Conservation (phyloP, 2,329 filamentous ascomycete species). For the Fusarium robinianum region DNA sequence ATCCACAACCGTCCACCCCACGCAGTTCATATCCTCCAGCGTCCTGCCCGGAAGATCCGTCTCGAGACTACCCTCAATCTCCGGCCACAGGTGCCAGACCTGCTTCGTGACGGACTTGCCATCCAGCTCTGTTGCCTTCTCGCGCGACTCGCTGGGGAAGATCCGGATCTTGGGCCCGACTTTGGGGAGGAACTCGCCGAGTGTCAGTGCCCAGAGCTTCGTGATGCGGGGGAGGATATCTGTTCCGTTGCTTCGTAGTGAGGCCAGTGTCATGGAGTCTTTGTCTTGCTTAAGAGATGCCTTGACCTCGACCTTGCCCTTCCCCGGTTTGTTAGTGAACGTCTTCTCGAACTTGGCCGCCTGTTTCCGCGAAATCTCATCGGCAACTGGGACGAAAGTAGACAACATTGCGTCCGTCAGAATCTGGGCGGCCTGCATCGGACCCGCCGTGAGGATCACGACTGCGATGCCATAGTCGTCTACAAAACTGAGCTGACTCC, state of each 20-base stretch:
- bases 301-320: slow-evolving; percentile 6
- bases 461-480: slow-evolving; percentile 44
- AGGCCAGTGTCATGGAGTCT: slow-evolving; percentile 32
- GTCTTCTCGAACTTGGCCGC: slow-evolving; percentile 27
- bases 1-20: slow-evolving; percentile 41
- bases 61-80: slow-evolving; percentile 6
- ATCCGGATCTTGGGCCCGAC: slow-evolving; percentile 28
- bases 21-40: slow-evolving; percentile 33
- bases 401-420: slow-evolving; percentile 38
- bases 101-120: slow-evolving; percentile 23
- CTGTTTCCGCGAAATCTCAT: slow-evolving; percentile 36
- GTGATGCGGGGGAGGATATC: slow-evolving; percentile 27
- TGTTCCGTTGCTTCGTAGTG: slow-evolving; percentile 28
- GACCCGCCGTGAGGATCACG: slow-evolving; percentile 40
- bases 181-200: slow-evolving; percentile 32
- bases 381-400: slow-evolving; percentile 36
- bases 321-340: slow-evolving; percentile 4
- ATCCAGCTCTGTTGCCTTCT: slow-evolving; percentile 11
- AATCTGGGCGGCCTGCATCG: slow-evolving; percentile 34
- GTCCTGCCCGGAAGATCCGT: slow-evolving; percentile 38
- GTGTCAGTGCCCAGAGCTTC: slow-evolving; percentile 29
- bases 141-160: slow-evolving; percentile 33
- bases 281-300: slow-evolving; percentile 31
- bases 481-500: slow-evolving; percentile 42
- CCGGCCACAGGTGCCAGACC: slow-evolving; percentile 39